A percentile compares a stretch with the other conserved stretches of the same genome.
These are phyloP conservation scores for Phialophora expanda DNA, from an alignment of 2,329 filamentous ascomycete genomes.

Conservation along the genomic window DNA sequence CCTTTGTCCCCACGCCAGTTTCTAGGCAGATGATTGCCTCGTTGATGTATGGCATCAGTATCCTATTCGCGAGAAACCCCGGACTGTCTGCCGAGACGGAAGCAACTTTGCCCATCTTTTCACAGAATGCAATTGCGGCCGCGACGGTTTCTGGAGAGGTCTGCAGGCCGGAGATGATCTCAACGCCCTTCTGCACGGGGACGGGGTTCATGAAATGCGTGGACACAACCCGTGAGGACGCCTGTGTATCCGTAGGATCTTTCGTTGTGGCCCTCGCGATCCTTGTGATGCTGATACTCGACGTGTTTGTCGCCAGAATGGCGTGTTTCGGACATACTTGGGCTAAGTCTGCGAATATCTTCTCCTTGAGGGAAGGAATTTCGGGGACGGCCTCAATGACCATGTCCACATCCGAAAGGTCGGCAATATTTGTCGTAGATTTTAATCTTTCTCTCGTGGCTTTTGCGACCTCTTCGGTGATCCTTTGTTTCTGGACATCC, in stretches of 20 bases:
- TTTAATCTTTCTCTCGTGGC: slow-evolving; percentile 71
- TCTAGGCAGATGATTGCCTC: slow-evolving; percentile 96
- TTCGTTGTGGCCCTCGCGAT: slow-evolving; percentile 83
- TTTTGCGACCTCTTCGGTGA: slow-evolving; percentile 81
- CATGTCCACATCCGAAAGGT: slow-evolving; percentile 85
- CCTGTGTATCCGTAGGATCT: slow-evolving; percentile 78
- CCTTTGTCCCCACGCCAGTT: slow-evolving; percentile 83
- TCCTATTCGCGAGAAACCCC: slow-evolving; percentile 94
- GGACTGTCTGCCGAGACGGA: slow-evolving; percentile 88
- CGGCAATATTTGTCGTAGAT: slow-evolving; percentile 73
- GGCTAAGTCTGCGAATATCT: slow-evolving; percentile 84
- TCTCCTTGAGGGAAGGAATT: slow-evolving; percentile 82
- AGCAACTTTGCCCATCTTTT: slow-evolving; percentile 89
- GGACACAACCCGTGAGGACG: slow-evolving; percentile 84
- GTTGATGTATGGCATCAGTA: slow-evolving; percentile 99
- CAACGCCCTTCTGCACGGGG: slow-evolving; percentile 93
- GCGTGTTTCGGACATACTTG: slow-evolving; percentile 81
- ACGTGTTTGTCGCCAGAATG: slow-evolving; percentile 95
- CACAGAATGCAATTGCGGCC: slow-evolving; percentile 82
- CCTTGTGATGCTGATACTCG: slow-evolving; percentile 95
- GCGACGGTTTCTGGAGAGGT: slow-evolving; percentile 82
- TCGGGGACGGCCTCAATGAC: slow-evolving; percentile 97
- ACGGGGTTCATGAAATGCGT: slow-evolving; percentile 99
- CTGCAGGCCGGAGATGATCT: slow-evolving; percentile 94
- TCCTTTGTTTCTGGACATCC: slow-evolving; percentile 84